Base-by-base conservation (phyloP, 2,329 filamentous ascomycete species). In the Teratosphaeria viscida region DNA sequence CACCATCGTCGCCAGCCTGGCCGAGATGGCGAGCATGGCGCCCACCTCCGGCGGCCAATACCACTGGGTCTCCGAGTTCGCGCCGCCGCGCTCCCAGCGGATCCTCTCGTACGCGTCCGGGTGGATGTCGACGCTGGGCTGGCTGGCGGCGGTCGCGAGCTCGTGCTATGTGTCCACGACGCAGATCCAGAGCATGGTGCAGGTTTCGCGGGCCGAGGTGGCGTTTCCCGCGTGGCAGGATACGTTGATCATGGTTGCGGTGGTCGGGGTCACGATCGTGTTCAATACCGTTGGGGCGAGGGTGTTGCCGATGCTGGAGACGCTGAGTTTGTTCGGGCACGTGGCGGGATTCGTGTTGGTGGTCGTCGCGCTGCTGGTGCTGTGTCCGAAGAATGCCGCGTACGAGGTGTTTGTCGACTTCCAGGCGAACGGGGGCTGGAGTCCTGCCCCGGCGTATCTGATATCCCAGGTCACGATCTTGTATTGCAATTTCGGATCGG, bases 81-180 rank as follows among this genome's bases (percentile, higher is more conserved):
- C 69, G 8, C 69, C 70, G n/a, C 65, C 65, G 6, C n/a, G 61
- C 34, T 71, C 65, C 54, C 69, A 72, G 60, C 62, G 64, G 32
- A 47, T 64, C 5, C 54, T 69, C 37, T 66, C 62, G 43, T 67
- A 66, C 57, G 59, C 60, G 34, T 61, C 59, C 4, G 67, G 68
- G 8, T 75, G 73, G 73, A 73, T 72, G 66, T 68, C 66, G 2
- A 72, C 72, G 1, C 66, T 75, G 10, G 70, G 66, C 52, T 75
- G 73, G 73, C 66, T 72, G 12, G 72, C 73, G 16, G 67, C 67
- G 57, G 67, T 69, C 6, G 70, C 74, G 6, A 67, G 66, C 2
- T 64, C 63, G 1, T 66, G 65, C 23, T 74, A 69, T 53, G 35
- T 49, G 16, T 47, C 56, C 14, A 57, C 54, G 2, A 55, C 55